Base-by-base conservation (phyloP, 306 rosid species). In the Cicer yamashitae region DNA sequence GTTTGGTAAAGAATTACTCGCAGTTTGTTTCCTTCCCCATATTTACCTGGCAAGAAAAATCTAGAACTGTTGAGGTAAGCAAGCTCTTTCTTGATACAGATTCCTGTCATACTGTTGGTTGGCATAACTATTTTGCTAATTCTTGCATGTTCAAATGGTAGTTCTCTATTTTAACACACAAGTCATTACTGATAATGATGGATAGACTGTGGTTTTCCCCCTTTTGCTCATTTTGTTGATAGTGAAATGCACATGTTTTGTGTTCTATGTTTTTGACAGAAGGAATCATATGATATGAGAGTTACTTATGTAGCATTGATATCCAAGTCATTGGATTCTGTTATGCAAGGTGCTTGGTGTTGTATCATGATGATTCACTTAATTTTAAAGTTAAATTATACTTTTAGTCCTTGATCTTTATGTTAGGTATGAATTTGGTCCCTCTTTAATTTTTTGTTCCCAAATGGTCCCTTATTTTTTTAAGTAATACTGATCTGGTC, bases 1-100 rank as follows among this genome's bases (percentile, higher is more conserved):
- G 85, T 87, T 84, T 96, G 89, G 99, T 96, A 80, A 92, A 92
- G 86, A 96, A 96, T 79, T 96, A 96, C 86, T 96, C 99, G 6
- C 99, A 92, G 79, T 96, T 96, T 77, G 98, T 96, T 77, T 96
- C 99, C 75, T 92, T 96, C 86, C 99, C 99, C 46, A 96, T 96
- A 73, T 96, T 77, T 48, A 92, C 98, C 60, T 96, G 99, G 99
- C 91, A 89, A 83, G 99, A 96, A 83, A 96, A 96, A 56, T 88
- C 99, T 56, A 87, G 84, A 77, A 92, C 97, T 37, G 90, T 90
- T 45, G 99, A 96, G 99, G 99, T 89, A 75, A 74, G 82, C 3
- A 11, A 67, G 64, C 59, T 67, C 41, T 70, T 38, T n/a, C 54
- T 70, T 47, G n/a, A 22, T 14, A 25, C 51, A 12, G 13, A 57